These are phyloP conservation scores for Globisporangium lucens DNA, from an alignment of 352 stramenopile species.

Conservation along the genomic window DNA sequence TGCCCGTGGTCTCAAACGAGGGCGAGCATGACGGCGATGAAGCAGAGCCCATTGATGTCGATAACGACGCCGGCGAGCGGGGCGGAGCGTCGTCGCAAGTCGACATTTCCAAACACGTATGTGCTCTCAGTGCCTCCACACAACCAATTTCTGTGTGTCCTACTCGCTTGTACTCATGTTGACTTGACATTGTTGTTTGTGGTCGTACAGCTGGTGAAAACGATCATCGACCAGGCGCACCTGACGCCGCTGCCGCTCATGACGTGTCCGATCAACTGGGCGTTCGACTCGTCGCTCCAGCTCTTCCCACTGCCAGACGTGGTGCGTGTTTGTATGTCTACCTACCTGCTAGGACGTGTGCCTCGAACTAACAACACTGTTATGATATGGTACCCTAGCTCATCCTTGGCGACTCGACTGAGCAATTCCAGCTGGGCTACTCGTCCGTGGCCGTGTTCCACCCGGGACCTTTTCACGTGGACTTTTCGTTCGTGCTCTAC, in stretches of 20 bases:
- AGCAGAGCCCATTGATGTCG: slow-evolving; percentile 15
- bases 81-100: slow-evolving; percentile 29
- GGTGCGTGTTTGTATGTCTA: slow-evolving; percentile 25
- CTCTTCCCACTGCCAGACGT: slow-evolving; percentile 93
- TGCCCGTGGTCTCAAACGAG: slow-evolving; percentile 43
- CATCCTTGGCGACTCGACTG: slow-evolving; percentile 77
- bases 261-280: slow-evolving; percentile 91
- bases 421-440: slow-evolving; percentile 83
- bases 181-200: neutral
- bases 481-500: slow-evolving; percentile 87
- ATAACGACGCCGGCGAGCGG: neutral
- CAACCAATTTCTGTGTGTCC: neutral
- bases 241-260: slow-evolving; percentile 88
- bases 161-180: neutral
- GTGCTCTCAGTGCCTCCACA: neutral
- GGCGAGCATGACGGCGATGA: slow-evolving; percentile 16
- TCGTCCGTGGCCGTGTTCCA: slow-evolving; percentile 80
- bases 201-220: slow-evolving; percentile 63
- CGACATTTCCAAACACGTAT: slow-evolving; percentile 81
- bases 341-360: neutral
- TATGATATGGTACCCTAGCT: slow-evolving; percentile 22
- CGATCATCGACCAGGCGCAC: slow-evolving; percentile 92
- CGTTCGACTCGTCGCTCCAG: slow-evolving; percentile 90
- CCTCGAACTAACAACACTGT: neutral
- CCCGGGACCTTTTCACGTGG: slow-evolving; percentile 76